These are phyloP conservation scores for Rubia tinctorum DNA, from an alignment of 305 asterid genomes.

Conservation along the genomic window DNA sequence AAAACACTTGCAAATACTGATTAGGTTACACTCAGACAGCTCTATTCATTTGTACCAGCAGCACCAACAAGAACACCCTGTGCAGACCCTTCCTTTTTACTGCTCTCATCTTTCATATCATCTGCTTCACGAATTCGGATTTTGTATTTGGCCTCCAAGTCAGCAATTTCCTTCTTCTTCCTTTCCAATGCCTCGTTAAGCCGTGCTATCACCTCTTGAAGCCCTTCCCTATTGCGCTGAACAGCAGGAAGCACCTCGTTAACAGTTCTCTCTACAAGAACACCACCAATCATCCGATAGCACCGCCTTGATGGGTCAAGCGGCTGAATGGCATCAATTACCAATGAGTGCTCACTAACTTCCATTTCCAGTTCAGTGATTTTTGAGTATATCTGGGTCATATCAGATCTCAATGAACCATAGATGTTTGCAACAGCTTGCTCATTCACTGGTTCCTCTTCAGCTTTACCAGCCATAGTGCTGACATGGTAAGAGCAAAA, in stretches of 20 bases:
- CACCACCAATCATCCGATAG: conserved; percentile 97
- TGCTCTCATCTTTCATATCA: conserved; percentile 66
- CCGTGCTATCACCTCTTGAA: conserved; percentile 83
- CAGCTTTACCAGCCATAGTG: conserved; percentile 56
- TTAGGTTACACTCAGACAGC: not conserved
- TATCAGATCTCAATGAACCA: conserved; percentile 67
- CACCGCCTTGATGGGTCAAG: conserved; percentile 89
- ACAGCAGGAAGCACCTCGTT: conserved; percentile 92
- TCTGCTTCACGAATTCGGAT: conserved; percentile 69
- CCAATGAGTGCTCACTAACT: conserved; percentile 87
- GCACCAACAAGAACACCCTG: conserved; percentile 40
- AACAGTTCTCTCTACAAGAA: conserved; percentile 92
- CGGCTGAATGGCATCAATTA: conserved; percentile 83
- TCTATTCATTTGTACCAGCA: conserved; percentile 11
- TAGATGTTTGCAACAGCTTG: conserved; percentile 87
- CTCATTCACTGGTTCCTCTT: conserved; percentile 76
- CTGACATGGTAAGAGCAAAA: conserved; percentile 9
- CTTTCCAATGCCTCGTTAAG: conserved; percentile 80
- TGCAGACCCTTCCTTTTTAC: conserved; percentile 88
- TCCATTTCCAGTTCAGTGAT: conserved; percentile 94
- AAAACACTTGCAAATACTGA: not conserved
- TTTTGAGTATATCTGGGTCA: conserved; percentile 87
- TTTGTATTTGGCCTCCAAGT: conserved; percentile 87
- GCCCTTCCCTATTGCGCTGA: conserved; percentile 80
- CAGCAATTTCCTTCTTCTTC: conserved; percentile 80